A percentile compares a stretch with the other conserved stretches of the same genome.
These are phyloP conservation scores for Claviceps sorghi DNA, from an alignment of 2,329 filamentous ascomycete species.

Conservation along the genomic window DNA sequence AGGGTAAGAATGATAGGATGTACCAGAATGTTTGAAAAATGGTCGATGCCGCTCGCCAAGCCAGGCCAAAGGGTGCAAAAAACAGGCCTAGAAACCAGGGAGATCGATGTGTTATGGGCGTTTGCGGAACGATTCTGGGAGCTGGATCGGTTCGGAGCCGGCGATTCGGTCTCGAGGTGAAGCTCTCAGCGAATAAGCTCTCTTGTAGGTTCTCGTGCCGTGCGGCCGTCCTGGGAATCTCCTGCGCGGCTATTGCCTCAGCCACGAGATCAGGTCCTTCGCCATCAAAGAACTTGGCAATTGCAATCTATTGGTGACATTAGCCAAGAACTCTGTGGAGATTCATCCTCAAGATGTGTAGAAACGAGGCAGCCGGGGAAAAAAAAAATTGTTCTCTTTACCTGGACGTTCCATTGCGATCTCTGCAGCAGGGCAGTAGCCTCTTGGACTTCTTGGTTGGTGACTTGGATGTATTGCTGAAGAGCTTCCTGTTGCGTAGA, in stretches of 20 bases:
- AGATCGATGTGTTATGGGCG: slow-evolving; percentile 51
- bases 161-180: slow-evolving; percentile 11
- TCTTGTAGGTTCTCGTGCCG: slow-evolving; percentile 64
- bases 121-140: slow-evolving; percentile 69
- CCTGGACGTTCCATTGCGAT: slow-evolving; percentile 94
- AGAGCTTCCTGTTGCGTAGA: slow-evolving; percentile 68
- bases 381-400: slow-evolving; percentile 19
- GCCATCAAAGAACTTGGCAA: slow-evolving; percentile 95
- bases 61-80: slow-evolving; percentile 65
- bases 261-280: slow-evolving; percentile 71
- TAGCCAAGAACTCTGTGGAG: background rate
- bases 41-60: slow-evolving; percentile 57
- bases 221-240: slow-evolving; percentile 45
- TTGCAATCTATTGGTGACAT: slow-evolving; percentile 54
- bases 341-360: background rate
- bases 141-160: slow-evolving; percentile 45
- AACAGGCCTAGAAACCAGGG: slow-evolving; percentile 65
- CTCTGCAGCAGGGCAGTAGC: slow-evolving; percentile 67
- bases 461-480: slow-evolving; percentile 78
- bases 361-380: no score
- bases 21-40: slow-evolving; percentile 61
- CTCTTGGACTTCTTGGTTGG: slow-evolving; percentile 62
- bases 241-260: slow-evolving; percentile 53
- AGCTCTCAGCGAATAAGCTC: slow-evolving; percentile 28
- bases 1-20: slow-evolving; percentile 67